Evolutionary conservation across 768 basidiomycete genomes (phyloP).

Genomic region (Naganishia onofrii): DNA sequence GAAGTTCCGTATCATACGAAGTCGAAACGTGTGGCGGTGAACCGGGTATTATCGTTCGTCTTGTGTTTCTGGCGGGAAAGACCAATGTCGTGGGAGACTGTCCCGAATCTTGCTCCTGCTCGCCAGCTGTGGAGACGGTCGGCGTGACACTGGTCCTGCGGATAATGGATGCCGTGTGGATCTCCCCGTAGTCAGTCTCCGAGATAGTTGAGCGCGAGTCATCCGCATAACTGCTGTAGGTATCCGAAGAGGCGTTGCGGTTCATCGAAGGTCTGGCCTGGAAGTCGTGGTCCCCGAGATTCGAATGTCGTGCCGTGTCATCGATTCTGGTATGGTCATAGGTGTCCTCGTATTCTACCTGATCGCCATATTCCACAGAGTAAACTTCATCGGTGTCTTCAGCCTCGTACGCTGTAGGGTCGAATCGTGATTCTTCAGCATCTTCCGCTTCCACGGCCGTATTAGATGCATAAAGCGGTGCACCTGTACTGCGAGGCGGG

Average conservation of each 20-base stretch:
- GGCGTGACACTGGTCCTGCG: slow-evolving; percentile 19
- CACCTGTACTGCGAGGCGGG: neutral
- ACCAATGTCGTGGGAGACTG: neutral
- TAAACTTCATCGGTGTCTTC: slow-evolving; percentile 28
- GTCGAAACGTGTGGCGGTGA: slow-evolving; percentile 15
- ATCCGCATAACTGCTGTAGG: slow-evolving; percentile 9
- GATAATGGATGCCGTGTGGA: slow-evolving; percentile 5
- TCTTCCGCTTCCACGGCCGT: neutral
- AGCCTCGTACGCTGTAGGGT: slow-evolving; percentile 29
- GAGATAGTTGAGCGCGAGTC: slow-evolving; percentile 9
- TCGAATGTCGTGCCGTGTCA: neutral
- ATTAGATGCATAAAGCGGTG: neutral
- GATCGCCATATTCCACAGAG: slow-evolving; percentile 13
- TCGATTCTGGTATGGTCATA: neutral
- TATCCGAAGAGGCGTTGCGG: neutral
- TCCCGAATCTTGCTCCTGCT: neutral
- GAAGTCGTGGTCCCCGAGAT: neutral
- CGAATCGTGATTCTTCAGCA: slow-evolving; percentile 21
- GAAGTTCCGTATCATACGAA: neutral
- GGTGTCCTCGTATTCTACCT: slow-evolving; percentile 15
- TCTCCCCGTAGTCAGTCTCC: slow-evolving; percentile 19
- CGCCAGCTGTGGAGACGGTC: neutral
- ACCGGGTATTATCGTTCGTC: slow-evolving; percentile 19
- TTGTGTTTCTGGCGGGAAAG: neutral
- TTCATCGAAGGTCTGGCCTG: neutral